Evolutionary conservation across 768 basidiomycete genomes (phyloP), one percentile per base, ranked within the genome.

Genomic region (Mrakia frigida): DNA sequence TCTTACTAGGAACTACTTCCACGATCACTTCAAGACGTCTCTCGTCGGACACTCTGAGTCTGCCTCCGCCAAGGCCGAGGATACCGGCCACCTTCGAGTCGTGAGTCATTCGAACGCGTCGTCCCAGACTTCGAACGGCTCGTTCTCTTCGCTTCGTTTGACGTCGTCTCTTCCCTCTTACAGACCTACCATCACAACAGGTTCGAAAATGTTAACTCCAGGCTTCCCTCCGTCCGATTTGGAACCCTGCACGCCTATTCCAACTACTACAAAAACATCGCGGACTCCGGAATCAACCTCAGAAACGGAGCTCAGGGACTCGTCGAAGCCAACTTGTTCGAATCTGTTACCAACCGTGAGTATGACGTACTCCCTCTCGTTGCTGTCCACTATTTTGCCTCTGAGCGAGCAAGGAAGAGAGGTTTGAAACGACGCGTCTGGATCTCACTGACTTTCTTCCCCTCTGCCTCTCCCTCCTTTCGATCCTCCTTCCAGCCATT

Each of bases 321-420:
- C 33, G n/a, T 68, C 33, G 50, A 71, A 33, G n/a, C 78, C 84
- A 85, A 93, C 91, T 91, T 92, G 82, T 92, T 92, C 25, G 9
- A 52, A 18, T 3, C 6, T 23, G 50, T 52, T n/a, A n/a, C n/a
- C n/a, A n/a, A n/a, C n/a, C n/a, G n/a, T n/a, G n/a, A n/a, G n/a
- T n/a, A n/a, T n/a, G n/a, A n/a, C n/a, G n/a, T n/a, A n/a, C n/a
- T n/a, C n/a, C n/a, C n/a, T n/a, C n/a, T n/a, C n/a, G n/a, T n/a
- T n/a, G n/a, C n/a, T n/a, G n/a, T n/a, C n/a, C n/a, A n/a, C n/a
- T n/a, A n/a, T n/a, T n/a, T n/a, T n/a, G n/a, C n/a, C n/a, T n/a
- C n/a, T n/a, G n/a, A n/a, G n/a, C n/a, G n/a, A n/a, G n/a, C n/a
- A n/a, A n/a, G n/a, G n/a, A n/a, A n/a, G n/a, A n/a, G n/a, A n/a